phyloP scores from a whole-genome alignment of 495 filamentous ascomycete genomes.

The Amniculicola lignicola region DNA sequence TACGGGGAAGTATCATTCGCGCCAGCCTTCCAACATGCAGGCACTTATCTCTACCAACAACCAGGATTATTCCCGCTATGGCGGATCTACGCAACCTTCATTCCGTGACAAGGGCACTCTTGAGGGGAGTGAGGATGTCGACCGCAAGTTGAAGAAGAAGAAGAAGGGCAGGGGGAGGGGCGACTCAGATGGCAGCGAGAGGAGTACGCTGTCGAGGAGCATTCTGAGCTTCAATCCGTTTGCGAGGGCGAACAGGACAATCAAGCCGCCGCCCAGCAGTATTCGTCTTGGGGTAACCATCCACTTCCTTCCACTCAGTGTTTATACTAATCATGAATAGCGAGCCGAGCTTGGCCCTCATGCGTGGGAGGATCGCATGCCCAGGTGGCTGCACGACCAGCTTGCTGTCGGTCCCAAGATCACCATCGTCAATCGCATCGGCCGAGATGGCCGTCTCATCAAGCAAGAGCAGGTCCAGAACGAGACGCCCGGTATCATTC shows the following conservation, averaged over 20 bases:
- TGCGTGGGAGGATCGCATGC: conserved; percentile 87
- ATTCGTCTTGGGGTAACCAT: conserved; percentile 15
- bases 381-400: conserved; percentile 66
- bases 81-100: conserved; percentile 23
- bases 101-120: conserved; percentile 31
- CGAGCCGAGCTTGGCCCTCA: conserved; percentile 75
- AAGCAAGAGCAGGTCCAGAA: conserved; percentile 55
- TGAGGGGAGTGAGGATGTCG: conserved; percentile 3
- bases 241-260: conserved; percentile 9
- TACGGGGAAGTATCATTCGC: conserved; percentile 29
- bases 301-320: background rate
- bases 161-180: conserved; percentile 20
- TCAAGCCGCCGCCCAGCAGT: conserved; percentile 11
- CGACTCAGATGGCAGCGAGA: conserved; percentile 22
- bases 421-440: conserved; percentile 54
- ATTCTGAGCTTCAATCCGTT: conserved; percentile 31
- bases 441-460: conserved; percentile 49
- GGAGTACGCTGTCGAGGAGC: conserved; percentile 25
- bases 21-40: conserved; percentile 19
- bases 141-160: conserved; percentile 24
- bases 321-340: conserved; percentile 33
- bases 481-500: conserved; percentile 65
- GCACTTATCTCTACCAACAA: background rate
- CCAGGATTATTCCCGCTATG: background rate
- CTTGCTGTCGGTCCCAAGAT: conserved; percentile 63